A percentile compares a stretch with the other conserved stretches of the same genome.
Conservation (phyloP, 2,329 filamentous ascomycete genomes). For the Alternaria longipes region DNA sequence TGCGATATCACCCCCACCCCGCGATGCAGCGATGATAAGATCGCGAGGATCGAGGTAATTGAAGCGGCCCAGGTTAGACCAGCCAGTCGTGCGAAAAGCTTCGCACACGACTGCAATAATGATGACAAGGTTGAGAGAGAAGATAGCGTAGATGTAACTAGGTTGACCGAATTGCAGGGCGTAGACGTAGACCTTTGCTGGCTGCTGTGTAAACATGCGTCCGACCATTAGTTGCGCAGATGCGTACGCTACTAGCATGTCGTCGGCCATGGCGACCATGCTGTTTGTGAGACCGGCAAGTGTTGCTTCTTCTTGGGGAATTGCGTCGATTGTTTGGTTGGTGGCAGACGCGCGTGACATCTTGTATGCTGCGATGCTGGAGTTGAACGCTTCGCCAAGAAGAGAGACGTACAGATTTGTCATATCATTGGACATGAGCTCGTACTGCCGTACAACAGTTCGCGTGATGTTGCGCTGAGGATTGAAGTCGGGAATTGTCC, state of each 20-base stretch:
- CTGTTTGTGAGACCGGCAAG: conserved; percentile 36
- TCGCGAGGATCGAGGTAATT: conserved; percentile 43
- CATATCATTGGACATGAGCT: conserved; percentile 50
- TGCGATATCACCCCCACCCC: conserved; percentile 33
- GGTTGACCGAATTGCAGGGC: conserved; percentile 38
- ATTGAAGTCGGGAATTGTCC: conserved; percentile 34
- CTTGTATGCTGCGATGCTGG: conserved; percentile 43
- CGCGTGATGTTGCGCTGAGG: conserved; percentile 42
- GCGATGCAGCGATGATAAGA: conserved; percentile 38
- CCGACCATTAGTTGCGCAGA: conserved; percentile 49
- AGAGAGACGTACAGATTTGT: conserved; percentile 51
- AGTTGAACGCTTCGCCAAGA: conserved; percentile 48
- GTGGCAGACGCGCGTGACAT: conserved; percentile 26
- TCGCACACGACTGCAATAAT: conserved; percentile 37
- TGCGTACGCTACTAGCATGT: conserved; percentile 45
- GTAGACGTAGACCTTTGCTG: conserved; percentile 26
- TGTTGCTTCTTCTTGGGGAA: conserved; percentile 31
- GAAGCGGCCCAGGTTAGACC: conserved; percentile 35
- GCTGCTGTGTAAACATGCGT: conserved; percentile 20
- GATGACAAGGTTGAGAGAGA: conserved; percentile 37
- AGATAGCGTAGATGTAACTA: conserved; percentile 42
- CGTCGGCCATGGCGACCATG: conserved; percentile 40
- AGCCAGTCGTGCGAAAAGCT: conserved; percentile 34
- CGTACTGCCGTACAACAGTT: conserved; percentile 45
- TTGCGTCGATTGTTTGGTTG: conserved; percentile 13